A percentile compares a stretch with the other conserved stretches of the same genome.
Conservation (phyloP, 176 grass and related monocot genomes). For the maize (Zea mays) region Zm-B73-REFERENCE-NAM-5.0 NC_050098.1:14640501-14641000, state of each 20-base stretch:
- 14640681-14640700: conserved; percentile 31
- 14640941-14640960: conserved; percentile 46
- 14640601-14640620: conserved; percentile 2
- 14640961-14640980: conserved; percentile 36
- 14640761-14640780: conserved; percentile 33
- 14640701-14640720: conserved; percentile 42
- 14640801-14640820: conserved; percentile 24
- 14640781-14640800: background rate
- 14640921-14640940: conserved; percentile 51
- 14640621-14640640: conserved; percentile 19
- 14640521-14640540: conserved; percentile 28
- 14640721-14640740: background rate
- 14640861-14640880: conserved; percentile 18
- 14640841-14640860: conserved; percentile 41
- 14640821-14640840: conserved; percentile 37
- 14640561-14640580: conserved; percentile 34
- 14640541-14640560: conserved; percentile 38
- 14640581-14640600: conserved; percentile 7
- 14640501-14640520: background rate
- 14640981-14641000: conserved; percentile 11
- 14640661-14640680: conserved; percentile 37
- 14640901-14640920: conserved; percentile 28
- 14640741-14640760: conserved; percentile 30
- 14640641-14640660: conserved; percentile 27
- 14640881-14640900: conserved; percentile 39